Percentiles rank a stretch among this genome's conserved stretches.
Conservation (phyloP, 176 grass and related monocot species). For the Eleusine indica region DNA sequence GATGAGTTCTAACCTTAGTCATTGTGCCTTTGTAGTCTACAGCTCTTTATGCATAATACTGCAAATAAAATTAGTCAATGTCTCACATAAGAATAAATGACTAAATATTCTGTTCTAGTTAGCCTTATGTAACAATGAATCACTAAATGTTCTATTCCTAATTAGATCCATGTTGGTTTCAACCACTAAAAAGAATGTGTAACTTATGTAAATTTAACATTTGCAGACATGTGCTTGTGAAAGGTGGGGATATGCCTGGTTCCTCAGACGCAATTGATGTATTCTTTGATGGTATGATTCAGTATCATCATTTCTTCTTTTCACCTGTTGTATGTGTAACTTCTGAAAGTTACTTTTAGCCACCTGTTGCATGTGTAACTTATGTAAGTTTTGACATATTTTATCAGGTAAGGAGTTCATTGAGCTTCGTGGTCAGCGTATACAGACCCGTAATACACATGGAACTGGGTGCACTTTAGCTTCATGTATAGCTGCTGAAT, state of each 20-base stretch:
- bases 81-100: neutral
- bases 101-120: neutral
- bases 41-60: slow-evolving; percentile 8
- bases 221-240: slow-evolving; percentile 91
- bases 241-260: slow-evolving; percentile 81
- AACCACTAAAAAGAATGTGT: neutral
- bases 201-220: slow-evolving; percentile 15
- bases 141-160: slow-evolving; percentile 4
- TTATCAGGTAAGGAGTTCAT: slow-evolving; percentile 79
- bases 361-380: neutral
- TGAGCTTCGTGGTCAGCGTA: slow-evolving; percentile 62
- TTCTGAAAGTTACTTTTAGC: neutral
- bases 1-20: neutral
- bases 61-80: slow-evolving; percentile 19
- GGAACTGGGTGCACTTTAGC: slow-evolving; percentile 98
- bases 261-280: slow-evolving; percentile 69
- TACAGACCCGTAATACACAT: slow-evolving; percentile 81
- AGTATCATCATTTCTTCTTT: neutral
- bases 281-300: slow-evolving; percentile 80
- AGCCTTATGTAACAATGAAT: neutral
- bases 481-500: slow-evolving; percentile 86
- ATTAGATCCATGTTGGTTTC: neutral
- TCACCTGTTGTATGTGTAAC: neutral
- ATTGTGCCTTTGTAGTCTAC: slow-evolving; percentile 2
- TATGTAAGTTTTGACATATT: slow-evolving; percentile 9